Conservation (phyloP, 495 filamentous ascomycete species). For the Bombardia bombarda region DNA sequence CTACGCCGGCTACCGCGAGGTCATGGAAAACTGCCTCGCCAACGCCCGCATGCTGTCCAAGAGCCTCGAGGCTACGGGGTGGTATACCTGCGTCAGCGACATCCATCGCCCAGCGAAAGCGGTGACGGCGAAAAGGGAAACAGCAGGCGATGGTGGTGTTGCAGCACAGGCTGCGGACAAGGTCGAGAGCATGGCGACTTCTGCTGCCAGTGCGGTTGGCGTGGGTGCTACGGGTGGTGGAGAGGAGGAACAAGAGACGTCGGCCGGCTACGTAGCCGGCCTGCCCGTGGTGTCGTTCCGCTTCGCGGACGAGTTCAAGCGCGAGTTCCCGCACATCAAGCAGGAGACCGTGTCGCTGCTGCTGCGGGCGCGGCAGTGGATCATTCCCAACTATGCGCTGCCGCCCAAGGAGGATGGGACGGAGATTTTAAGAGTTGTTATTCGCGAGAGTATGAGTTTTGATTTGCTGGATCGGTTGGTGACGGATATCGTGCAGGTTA, state of each 20-base stretch:
- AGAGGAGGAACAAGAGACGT: constrained; percentile 34
- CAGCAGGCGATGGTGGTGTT: constrained; percentile 1
- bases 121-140: too few relatives aligned
- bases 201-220: too few relatives aligned
- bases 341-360: constrained; percentile 59
- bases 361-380: constrained; percentile 62
- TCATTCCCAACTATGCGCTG: constrained; percentile 68
- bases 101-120: constrained; percentile 57
- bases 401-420: constrained; percentile 55
- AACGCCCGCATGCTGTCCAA: constrained; percentile 62
- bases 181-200: constrained; percentile 26
- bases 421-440: constrained; percentile 62
- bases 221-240: neutral
- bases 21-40: constrained; percentile 65
- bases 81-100: constrained; percentile 62
- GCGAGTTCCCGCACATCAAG: constrained; percentile 55
- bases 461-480: constrained; percentile 59
- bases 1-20: constrained; percentile 52
- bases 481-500: constrained; percentile 46
- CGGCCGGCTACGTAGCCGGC: constrained; percentile 57
- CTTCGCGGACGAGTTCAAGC: constrained; percentile 54
- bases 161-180: neutral
- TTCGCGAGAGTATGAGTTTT: constrained; percentile 61
- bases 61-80: constrained; percentile 59
- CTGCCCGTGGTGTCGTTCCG: constrained; percentile 67